Percentiles rank a stretch among this genome's conserved stretches.
These are phyloP conservation scores for Elaphomyces granulatus DNA, from an alignment of 495 filamentous ascomycete species.

Conservation along the genomic window DNA sequence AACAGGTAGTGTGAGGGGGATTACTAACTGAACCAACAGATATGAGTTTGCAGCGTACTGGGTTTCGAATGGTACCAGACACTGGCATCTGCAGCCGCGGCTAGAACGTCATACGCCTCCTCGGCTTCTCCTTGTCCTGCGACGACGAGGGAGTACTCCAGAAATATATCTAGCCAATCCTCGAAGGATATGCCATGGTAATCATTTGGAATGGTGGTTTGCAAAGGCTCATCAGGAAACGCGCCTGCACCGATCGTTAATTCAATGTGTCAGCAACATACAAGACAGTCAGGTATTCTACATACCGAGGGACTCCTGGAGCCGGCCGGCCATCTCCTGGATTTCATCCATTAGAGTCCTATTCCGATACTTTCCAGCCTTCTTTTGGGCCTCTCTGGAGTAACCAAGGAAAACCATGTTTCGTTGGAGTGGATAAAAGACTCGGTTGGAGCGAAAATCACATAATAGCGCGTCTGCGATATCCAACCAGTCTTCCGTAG, in stretches of 20 bases:
- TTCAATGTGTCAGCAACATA: background rate
- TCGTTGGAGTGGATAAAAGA: constrained; percentile 64
- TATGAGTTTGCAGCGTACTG: constrained; percentile 56
- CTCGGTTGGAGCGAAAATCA: constrained; percentile 61
- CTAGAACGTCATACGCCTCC: constrained; percentile 63
- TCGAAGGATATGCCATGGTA: constrained; percentile 70
- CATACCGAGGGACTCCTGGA: constrained; percentile 43
- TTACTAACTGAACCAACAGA: constrained; percentile 63
- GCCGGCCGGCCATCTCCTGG: constrained; percentile 49
- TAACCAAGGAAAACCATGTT: constrained; percentile 56
- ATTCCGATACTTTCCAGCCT: constrained; percentile 21
- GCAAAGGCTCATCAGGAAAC: constrained; percentile 15
- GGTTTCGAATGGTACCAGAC: constrained; percentile 59
- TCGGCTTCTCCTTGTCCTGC: constrained; percentile 42
- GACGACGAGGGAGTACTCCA: constrained; percentile 64
- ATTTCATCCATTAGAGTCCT: constrained; percentile 40
- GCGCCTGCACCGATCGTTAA: constrained; percentile 9
- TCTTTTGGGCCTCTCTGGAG: constrained; percentile 32
- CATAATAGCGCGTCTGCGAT: constrained; percentile 60
- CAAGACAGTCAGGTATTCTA: constrained; percentile 3
- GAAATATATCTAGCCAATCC: constrained; percentile 81
- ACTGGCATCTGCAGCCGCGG: constrained; percentile 56
- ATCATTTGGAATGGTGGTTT: constrained; percentile 36
- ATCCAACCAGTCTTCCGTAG: constrained; percentile 53
- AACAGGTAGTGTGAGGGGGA: background rate